phyloP scores from a whole-genome alignment of 2,329 filamentous ascomycete genomes.

The Leptographium wingfieldii region DNA sequence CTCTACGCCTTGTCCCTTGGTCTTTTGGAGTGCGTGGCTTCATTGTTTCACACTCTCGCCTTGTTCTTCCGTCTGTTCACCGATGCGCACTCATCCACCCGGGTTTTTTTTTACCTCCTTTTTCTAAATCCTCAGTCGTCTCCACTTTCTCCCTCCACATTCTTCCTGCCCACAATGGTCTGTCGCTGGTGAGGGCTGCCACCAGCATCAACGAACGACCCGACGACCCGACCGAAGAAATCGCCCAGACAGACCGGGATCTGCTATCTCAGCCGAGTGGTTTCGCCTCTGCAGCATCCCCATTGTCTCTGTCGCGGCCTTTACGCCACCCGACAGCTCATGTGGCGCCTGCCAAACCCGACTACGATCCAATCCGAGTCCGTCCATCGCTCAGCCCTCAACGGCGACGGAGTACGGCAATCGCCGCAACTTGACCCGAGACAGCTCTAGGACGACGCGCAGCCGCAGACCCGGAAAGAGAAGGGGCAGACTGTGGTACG shows the following conservation, averaged over 20 bases:
- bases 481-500: background rate
- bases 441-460: background rate
- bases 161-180: background rate
- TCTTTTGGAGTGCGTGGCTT: background rate
- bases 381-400: background rate
- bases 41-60: background rate
- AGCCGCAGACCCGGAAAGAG: background rate
- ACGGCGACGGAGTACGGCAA: background rate
- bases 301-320: no score
- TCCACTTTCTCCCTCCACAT: slow-evolving; percentile 4
- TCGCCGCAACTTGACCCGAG: background rate
- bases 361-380: background rate
- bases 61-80: background rate
- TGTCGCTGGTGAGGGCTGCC: background rate
- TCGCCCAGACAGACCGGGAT: no score
- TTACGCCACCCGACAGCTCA: background rate
- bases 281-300: no score
- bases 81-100: background rate
- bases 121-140: background rate
- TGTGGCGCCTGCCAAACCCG: background rate
- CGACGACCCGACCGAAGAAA: no score
- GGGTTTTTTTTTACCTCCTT: background rate
- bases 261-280: no score
- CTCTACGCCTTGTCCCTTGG: no score
- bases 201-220: background rate